Percentiles rank a stretch among this genome's conserved stretches.
These are phyloP conservation scores for Xanthoparmelia taractica DNA, from an alignment of 495 filamentous ascomycete genomes.

Conservation along the genomic window DNA sequence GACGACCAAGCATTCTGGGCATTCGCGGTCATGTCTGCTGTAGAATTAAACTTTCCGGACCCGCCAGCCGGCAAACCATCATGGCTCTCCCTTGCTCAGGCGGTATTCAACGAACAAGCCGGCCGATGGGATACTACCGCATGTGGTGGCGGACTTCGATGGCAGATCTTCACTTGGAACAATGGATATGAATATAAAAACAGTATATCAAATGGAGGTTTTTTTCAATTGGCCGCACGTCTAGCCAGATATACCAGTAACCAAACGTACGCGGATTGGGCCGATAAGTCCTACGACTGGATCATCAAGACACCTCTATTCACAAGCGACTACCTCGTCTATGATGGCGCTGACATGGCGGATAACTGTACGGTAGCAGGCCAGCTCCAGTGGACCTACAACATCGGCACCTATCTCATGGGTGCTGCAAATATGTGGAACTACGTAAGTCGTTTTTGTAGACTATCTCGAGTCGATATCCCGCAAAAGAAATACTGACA, in stretches of 20 bases:
- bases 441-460: slow-evolving; percentile 37
- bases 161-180: slow-evolving; percentile 41
- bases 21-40: slow-evolving; percentile 60
- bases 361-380: slow-evolving; percentile 30
- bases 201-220: slow-evolving; percentile 57
- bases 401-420: slow-evolving; percentile 58
- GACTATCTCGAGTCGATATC: not conserved
- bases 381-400: slow-evolving; percentile 60
- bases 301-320: slow-evolving; percentile 41
- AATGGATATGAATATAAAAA: slow-evolving; percentile 52
- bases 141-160: slow-evolving; percentile 44
- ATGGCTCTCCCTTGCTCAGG: slow-evolving; percentile 65
- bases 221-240: slow-evolving; percentile 64
- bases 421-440: slow-evolving; percentile 69
- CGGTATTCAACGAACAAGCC: slow-evolving; percentile 60
- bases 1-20: slow-evolving; percentile 66
- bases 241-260: slow-evolving; percentile 66
- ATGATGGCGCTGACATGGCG: slow-evolving; percentile 44
- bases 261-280: slow-evolving; percentile 62
- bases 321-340: slow-evolving; percentile 45
- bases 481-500: not conserved
- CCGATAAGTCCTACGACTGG: slow-evolving; percentile 64
- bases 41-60: slow-evolving; percentile 55
- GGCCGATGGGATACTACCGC: slow-evolving; percentile 44
- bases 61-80: slow-evolving; percentile 44